These are phyloP conservation scores for Hydrangea macrophylla DNA, from an alignment of 148 eudicot genomes.

Conservation along the genomic window DNA sequence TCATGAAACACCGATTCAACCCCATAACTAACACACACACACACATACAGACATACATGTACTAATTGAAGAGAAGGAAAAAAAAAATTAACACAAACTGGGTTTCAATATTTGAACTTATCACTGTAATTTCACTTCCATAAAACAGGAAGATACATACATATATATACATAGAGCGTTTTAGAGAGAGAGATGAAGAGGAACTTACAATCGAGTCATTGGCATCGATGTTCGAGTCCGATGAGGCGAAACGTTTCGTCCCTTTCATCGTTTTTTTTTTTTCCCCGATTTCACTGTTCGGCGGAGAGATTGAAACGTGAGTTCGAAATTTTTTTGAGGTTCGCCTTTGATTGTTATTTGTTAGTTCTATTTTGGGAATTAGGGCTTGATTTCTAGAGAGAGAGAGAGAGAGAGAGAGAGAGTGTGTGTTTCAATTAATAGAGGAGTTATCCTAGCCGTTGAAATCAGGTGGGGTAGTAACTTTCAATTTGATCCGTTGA, in stretches of 20 bases:
- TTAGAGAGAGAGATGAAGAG: slow-evolving; percentile 3
- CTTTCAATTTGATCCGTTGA: slow-evolving; percentile 20
- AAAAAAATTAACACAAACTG: no score
- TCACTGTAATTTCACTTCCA: neutral
- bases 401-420: neutral
- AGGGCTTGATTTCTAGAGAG: neutral
- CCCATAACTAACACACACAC: neutral
- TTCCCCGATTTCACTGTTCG: neutral
- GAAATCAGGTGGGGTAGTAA: slow-evolving; percentile 16
- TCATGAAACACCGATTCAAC: no score
- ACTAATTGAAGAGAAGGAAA: no score
- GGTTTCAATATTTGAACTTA: no score
- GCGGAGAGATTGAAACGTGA: slow-evolving; percentile 1
- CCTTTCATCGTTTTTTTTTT: slow-evolving; percentile 27
- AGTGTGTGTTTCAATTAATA: no score
- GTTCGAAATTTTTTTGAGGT: neutral
- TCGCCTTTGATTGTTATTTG: neutral
- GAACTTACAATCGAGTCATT: slow-evolving; percentile 28
- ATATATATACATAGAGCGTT: no score
- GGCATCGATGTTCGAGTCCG: slow-evolving; percentile 21
- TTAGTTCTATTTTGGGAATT: neutral
- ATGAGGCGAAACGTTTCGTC: slow-evolving; percentile 27
- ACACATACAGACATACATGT: neutral
- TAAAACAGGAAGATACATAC: neutral
- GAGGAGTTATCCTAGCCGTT: slow-evolving; percentile 14